These are phyloP conservation scores for Syzygium malaccense DNA, from an alignment of 441 rosid species.

Conservation along the genomic window DNA sequence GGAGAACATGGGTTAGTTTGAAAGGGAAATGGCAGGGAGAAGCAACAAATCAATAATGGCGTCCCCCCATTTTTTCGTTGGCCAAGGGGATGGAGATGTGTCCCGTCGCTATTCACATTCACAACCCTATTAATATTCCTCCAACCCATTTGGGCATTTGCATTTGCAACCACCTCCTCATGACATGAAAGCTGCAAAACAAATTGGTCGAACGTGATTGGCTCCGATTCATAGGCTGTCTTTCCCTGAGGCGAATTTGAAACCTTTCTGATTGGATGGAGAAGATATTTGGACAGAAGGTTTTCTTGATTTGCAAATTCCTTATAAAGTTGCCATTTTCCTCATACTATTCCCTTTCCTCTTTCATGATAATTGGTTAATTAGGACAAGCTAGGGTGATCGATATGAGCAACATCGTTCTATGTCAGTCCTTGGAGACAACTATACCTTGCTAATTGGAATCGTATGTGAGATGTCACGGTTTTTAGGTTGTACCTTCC, in stretches of 20 bases:
- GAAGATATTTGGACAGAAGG: neutral
- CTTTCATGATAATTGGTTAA: neutral
- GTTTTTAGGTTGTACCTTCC: neutral
- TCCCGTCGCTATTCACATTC: conserved; percentile 28
- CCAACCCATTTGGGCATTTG: neutral
- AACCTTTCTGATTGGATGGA: neutral
- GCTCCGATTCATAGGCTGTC: neutral
- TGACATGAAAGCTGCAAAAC: neutral
- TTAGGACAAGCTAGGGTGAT: neutral
- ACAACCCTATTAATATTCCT: conserved; percentile 1
- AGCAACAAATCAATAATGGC: conserved; percentile 20
- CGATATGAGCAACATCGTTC: neutral
- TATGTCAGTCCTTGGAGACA: neutral
- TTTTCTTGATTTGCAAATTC: neutral
- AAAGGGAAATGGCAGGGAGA: conserved; percentile 21
- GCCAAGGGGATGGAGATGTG: conserved; percentile 16
- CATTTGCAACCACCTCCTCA: neutral
- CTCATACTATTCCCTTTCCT: neutral
- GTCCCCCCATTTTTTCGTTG: conserved; percentile 16
- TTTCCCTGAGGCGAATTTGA: neutral
- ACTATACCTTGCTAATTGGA: neutral
- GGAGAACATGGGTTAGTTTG: neutral
- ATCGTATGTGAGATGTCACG: neutral
- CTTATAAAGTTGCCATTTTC: neutral
- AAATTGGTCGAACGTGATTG: neutral